Evolutionary conservation across 2,329 filamentous ascomycete species (phyloP), one percentile per base, ranked within the genome.

Genomic region (Alternaria triticimaculans): DNA sequence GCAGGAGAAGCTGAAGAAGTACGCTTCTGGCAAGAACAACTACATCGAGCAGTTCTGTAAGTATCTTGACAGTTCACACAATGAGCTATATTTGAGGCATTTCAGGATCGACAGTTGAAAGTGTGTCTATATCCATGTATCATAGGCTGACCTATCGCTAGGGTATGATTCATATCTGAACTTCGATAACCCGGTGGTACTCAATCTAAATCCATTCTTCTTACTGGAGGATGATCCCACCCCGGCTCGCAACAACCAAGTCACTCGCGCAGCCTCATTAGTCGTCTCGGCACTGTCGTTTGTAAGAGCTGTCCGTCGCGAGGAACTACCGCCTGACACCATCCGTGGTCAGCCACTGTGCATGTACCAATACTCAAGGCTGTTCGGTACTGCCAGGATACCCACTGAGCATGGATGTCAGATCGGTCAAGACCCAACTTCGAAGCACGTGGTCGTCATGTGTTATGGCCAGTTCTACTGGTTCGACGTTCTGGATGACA

Each of bases 151-250:
- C 70, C 58, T 55, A 37, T 56, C 26, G 23, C 33, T 57, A 97
- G 94, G 94, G 96, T 98, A 98, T 78, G 96, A 99, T 80, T 98
- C 96, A 28, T 99, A 98, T 77, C 86, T 99, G 67, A 98, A 98
- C 82, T 99, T 91, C 77, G 96, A 98, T 78, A 98, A 97, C 76
- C 94, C 96, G 0, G 96, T 99, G 44, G 96, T 99, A 44, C 87
- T 99, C 70, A 98, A 99, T 81, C 84, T 99, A 68, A 99, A 99
- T 76, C 96, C 96, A 0, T 99, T 99, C 83, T 99, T 99, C 83
- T 85, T 99, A 60, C 86, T 99, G 56, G 96, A 97, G 81, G 96
- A 99, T 84, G 96, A 99, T 75, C 96, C 96, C 1, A 99, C 96
- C 2, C 96, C 96, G 3, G 94, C 95, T 49, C 88, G 96, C 67